These are phyloP conservation scores for Apiospora sp. DNA, from an alignment of 2,329 filamentous ascomycete species.

Conservation along the genomic window DNA sequence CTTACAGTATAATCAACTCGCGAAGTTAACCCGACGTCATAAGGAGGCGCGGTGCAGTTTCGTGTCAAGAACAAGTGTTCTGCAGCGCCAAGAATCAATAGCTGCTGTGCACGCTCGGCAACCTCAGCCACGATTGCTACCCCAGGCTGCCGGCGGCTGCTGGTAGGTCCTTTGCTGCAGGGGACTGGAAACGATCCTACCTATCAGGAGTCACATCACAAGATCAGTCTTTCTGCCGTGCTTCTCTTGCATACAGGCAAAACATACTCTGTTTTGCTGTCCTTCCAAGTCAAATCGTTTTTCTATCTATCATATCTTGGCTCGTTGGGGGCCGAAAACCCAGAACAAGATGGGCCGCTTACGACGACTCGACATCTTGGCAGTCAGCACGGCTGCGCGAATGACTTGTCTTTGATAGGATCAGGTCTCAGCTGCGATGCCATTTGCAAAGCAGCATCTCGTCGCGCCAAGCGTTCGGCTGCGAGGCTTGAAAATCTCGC, in stretches of 20 bases:
- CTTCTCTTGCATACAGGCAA: not conserved
- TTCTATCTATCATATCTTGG: not conserved
- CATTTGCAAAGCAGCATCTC: not conserved
- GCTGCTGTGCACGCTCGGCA: not conserved
- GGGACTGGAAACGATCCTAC: not conserved
- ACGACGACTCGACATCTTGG: constrained; percentile 13
- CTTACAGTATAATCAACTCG: too few species aligned
- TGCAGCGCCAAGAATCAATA: constrained; percentile 19
- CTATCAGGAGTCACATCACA: not conserved
- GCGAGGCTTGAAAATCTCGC: not conserved
- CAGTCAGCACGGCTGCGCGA: not conserved
- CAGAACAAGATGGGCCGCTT: not conserved
- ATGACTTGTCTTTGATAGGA: too few species aligned
- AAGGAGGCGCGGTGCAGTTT: not conserved
- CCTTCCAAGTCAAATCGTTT: not conserved
- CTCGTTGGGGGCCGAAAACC: not conserved
- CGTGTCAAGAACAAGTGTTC: not conserved
- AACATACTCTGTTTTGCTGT: not conserved
- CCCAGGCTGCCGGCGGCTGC: not conserved
- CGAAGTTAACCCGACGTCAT: not conserved
- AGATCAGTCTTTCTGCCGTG: not conserved
- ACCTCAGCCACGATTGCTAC: constrained; percentile 3
- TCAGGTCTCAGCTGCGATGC: not conserved
- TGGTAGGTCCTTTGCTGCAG: not conserved
- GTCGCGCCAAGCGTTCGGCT: not conserved